phyloP scores from a whole-genome alignment of 148 eudicot genomes.

The Fagopyrum homotropicum region DNA sequence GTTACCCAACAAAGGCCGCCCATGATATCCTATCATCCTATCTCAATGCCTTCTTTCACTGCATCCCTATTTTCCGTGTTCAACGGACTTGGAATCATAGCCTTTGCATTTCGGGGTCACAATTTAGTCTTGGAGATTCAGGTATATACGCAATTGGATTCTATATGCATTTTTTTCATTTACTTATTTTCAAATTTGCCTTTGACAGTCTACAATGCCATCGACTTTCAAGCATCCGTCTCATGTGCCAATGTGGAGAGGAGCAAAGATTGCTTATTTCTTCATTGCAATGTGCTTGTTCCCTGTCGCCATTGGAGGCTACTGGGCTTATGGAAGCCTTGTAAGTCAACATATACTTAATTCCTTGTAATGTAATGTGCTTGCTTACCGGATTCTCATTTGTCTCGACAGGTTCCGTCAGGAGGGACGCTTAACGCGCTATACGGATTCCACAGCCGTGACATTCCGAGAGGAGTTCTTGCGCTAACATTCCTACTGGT shows the following conservation, averaged over 20 bases:
- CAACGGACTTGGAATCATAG: slow-evolving; percentile 93
- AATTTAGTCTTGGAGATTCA: slow-evolving; percentile 91
- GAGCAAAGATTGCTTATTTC: slow-evolving; percentile 92
- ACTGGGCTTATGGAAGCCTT: slow-evolving; percentile 95
- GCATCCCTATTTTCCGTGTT: slow-evolving; percentile 67
- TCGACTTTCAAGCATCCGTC: slow-evolving; percentile 98
- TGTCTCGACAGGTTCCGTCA: slow-evolving; percentile 66
- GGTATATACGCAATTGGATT: slow-evolving; percentile 27
- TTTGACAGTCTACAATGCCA: slow-evolving; percentile 86
- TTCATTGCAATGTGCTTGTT: slow-evolving; percentile 90
- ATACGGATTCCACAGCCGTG: slow-evolving; percentile 73
- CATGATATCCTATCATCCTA: slow-evolving; percentile 58
- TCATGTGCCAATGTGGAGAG: slow-evolving; percentile 99
- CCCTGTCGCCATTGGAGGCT: slow-evolving; percentile 94
- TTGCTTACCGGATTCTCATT: neutral
- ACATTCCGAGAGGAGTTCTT: slow-evolving; percentile 81
- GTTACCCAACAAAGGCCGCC: slow-evolving; percentile 82
- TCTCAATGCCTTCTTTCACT: slow-evolving; percentile 53
- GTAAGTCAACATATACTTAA: slow-evolving; percentile 35
- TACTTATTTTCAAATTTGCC: neutral
- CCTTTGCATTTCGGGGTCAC: slow-evolving; percentile 95
- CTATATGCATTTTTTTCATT: neutral
- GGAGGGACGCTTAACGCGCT: slow-evolving; percentile 85
- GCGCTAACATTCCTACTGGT: slow-evolving; percentile 85
- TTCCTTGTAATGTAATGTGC: too few species aligned